Evolutionary conservation across 352 stramenopile genomes (phyloP).

Genomic region (Pythium rhizo-oryzae): DNA sequence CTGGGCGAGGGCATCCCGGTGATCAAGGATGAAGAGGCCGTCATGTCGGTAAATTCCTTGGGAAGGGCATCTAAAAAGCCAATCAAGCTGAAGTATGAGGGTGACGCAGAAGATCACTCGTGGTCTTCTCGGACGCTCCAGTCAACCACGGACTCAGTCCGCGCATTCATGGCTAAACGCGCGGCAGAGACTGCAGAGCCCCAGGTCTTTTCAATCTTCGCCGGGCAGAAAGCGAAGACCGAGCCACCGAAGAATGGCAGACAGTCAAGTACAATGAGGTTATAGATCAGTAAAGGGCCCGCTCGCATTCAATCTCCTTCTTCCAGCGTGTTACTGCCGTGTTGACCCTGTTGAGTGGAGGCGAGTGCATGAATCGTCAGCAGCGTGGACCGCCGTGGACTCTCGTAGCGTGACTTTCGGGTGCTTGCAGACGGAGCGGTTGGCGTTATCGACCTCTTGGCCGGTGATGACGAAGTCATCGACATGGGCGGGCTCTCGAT

Average conservation of each 20-base stretch:
- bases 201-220: conserved; percentile 31
- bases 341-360: background rate
- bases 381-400: conserved; percentile 18
- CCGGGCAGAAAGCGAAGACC: background rate
- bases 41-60: no score
- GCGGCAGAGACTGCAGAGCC: background rate
- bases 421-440: background rate
- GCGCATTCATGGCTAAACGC: conserved; percentile 36
- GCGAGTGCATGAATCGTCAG: conserved; percentile 3
- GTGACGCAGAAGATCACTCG: conserved; percentile 7
- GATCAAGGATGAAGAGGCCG: background rate
- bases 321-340: background rate
- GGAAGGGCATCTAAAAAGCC: conserved; percentile 17
- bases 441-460: conserved; percentile 14
- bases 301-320: background rate
- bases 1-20: conserved; percentile 26
- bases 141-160: conserved; percentile 34
- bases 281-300: conserved; percentile 5
- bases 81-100: conserved; percentile 51
- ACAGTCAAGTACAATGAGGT: conserved; percentile 14
- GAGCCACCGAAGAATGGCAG: conserved; percentile 19
- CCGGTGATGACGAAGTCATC: background rate
- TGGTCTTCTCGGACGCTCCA: conserved; percentile 18
- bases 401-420: conserved; percentile 11
- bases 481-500: background rate